Conservation (phyloP, 2,329 filamentous ascomycete genomes). For the Aureobasidium subglaciale region DNA sequence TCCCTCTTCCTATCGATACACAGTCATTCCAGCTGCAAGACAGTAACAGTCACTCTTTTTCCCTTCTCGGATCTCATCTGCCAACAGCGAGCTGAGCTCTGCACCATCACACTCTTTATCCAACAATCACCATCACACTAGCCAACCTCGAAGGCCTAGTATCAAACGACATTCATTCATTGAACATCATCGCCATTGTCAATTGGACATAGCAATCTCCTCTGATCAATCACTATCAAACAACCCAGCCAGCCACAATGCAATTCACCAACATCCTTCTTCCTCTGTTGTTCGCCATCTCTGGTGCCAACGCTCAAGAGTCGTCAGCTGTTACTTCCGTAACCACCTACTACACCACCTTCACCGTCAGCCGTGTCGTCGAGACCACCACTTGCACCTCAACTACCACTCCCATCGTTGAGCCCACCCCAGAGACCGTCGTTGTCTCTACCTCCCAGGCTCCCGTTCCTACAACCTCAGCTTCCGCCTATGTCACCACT, state of each 20-base stretch:
- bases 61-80: neutral
- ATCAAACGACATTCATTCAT: conserved; percentile 5
- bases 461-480: neutral
- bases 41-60: conserved; percentile 13
- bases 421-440: neutral
- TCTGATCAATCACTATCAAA: neutral
- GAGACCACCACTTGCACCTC: conserved; percentile 13
- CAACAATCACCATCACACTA: neutral
- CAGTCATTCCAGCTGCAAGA: conserved; percentile 12
- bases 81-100: conserved; percentile 13
- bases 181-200: conserved; percentile 8
- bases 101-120: conserved; percentile 14
- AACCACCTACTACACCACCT: conserved; percentile 17
- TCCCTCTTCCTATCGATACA: conserved; percentile 3
- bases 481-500: neutral
- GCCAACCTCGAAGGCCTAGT: neutral
- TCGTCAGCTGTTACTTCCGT: conserved; percentile 8
- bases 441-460: neutral
- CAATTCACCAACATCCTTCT: conserved; percentile 15
- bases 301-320: conserved; percentile 10
- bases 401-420: conserved; percentile 2
- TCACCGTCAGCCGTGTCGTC: conserved; percentile 15
- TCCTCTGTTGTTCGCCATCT: conserved; percentile 15
- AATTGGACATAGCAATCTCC: neutral
- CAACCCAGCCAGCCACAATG: conserved; percentile 13